phyloP scores from a whole-genome alignment of 192 early-diverging fungal genomes.

The Linderina pennispora region DNA sequence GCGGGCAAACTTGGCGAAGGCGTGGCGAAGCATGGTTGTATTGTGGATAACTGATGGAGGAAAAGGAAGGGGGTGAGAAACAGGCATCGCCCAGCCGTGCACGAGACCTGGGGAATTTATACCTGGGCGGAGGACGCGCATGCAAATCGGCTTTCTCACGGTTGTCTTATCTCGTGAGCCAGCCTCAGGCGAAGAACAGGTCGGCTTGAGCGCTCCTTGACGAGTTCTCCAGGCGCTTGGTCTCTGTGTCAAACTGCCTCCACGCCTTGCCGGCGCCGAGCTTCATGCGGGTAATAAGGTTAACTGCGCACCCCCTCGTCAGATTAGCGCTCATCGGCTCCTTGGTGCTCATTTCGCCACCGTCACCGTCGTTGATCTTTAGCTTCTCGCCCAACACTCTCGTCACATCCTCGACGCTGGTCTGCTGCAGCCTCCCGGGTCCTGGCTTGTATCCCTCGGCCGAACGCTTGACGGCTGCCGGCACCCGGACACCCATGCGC shows the following conservation, averaged over 20 bases:
- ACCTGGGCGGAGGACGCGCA: too few relatives aligned
- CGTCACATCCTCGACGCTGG: too few relatives aligned
- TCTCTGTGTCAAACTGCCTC: constrained; percentile 10
- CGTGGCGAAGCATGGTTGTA: not conserved
- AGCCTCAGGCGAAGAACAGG: too few relatives aligned
- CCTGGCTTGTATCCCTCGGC: too few relatives aligned
- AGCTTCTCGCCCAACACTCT: too few relatives aligned
- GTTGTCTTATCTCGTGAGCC: too few relatives aligned
- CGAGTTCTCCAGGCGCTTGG: constrained; percentile 1
- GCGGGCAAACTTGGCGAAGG: not conserved
- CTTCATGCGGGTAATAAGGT: constrained; percentile 55
- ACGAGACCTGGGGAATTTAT: too few relatives aligned
- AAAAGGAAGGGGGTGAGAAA: not conserved
- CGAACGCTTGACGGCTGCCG: not conserved
- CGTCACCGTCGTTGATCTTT: too few relatives aligned
- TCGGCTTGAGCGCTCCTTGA: too few relatives aligned
- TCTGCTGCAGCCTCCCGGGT: too few relatives aligned
- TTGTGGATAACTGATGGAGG: not conserved
- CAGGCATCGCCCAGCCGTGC: too few relatives aligned
- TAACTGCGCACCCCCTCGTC: constrained; percentile 64
- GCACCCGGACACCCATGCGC: constrained; percentile 26
- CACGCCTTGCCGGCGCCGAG: constrained; percentile 51
- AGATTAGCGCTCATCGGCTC: constrained; percentile 3
- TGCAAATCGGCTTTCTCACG: too few relatives aligned
- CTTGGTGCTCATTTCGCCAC: not conserved